Conservation (phyloP, 495 filamentous ascomycete species). For the Tuber magnatum region DNA sequence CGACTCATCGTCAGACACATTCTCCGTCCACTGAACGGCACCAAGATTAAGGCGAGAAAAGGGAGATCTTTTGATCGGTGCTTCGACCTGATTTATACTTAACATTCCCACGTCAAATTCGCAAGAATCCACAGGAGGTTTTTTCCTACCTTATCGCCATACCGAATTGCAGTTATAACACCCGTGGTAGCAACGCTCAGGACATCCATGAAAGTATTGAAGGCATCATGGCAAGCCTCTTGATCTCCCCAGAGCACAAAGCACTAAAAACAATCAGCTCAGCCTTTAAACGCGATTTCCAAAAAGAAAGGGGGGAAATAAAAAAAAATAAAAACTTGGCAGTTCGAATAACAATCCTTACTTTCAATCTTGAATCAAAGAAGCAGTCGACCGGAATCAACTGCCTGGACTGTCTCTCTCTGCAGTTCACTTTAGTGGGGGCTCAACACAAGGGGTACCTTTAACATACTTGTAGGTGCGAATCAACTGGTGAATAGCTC, state of each 20-base stretch:
- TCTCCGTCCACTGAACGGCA: slow-evolving; percentile 28
- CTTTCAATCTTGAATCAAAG: slow-evolving; percentile 29
- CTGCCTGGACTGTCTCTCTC: slow-evolving; percentile 15
- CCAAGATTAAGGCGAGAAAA: slow-evolving; percentile 30
- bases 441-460: background rate
- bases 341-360: background rate
- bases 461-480: slow-evolving; percentile 23
- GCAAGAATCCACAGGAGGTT: background rate
- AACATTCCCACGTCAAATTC: slow-evolving; percentile 5
- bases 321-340: background rate
- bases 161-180: slow-evolving; percentile 6
- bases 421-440: slow-evolving; percentile 3
- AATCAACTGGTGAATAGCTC: slow-evolving; percentile 23
- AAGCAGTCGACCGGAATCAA: slow-evolving; percentile 29
- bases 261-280: slow-evolving; percentile 13
- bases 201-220: slow-evolving; percentile 24
- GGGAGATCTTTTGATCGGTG: slow-evolving; percentile 30
- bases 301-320: no score
- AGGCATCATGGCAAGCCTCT: slow-evolving; percentile 24
- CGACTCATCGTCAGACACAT: slow-evolving; percentile 9
- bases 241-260: slow-evolving; percentile 35
- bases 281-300: background rate
- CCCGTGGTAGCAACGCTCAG: slow-evolving; percentile 11
- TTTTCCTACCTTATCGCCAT: slow-evolving; percentile 9
- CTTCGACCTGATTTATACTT: slow-evolving; percentile 18